These are phyloP conservation scores for Vaccinium myrtillus DNA, from an alignment of 148 eudicot genomes.

Conservation along the genomic window DNA sequence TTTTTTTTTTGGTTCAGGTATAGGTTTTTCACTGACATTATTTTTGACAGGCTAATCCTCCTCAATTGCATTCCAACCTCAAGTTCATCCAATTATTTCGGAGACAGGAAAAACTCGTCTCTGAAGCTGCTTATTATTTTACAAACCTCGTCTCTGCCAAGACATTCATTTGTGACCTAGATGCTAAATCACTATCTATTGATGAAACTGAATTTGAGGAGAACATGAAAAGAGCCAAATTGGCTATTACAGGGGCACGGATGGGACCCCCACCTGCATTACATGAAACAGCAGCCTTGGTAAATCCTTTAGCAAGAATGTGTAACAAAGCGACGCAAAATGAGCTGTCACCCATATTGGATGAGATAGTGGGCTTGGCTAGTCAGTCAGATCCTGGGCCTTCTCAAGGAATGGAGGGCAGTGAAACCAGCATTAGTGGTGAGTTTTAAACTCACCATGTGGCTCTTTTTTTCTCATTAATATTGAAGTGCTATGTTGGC, in stretches of 20 bases:
- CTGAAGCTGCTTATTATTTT: conserved; percentile 34
- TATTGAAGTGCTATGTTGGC: not conserved
- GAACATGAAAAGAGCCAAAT: conserved; percentile 26
- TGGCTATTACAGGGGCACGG: conserved; percentile 9
- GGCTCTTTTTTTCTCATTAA: conserved; percentile 5
- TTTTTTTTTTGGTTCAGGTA: not conserved
- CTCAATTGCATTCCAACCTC: conserved; percentile 34
- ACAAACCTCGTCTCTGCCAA: conserved; percentile 31
- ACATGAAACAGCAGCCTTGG: conserved; percentile 9
- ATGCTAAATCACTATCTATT: conserved; percentile 29
- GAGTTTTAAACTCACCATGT: conserved; percentile 13
- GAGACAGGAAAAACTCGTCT: conserved; percentile 27
- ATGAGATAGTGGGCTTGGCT: conserved; percentile 10
- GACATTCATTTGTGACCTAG: conserved; percentile 27
- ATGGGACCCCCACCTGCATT: conserved; percentile 4
- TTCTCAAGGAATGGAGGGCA: conserved; percentile 13
- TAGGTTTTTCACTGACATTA: not conserved
- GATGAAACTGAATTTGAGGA: conserved; percentile 27
- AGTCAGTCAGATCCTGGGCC: conserved; percentile 12
- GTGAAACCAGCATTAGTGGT: conserved; percentile 11
- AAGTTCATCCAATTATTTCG: conserved; percentile 30
- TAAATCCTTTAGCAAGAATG: conserved; percentile 2
- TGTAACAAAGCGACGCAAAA: conserved; percentile 1
- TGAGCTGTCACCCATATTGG: conserved; percentile 11
- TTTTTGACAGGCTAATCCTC: conserved; percentile 31